Conservation (phyloP, 257 asterid genomes). For the Solanum ossicruentum region DNA sequence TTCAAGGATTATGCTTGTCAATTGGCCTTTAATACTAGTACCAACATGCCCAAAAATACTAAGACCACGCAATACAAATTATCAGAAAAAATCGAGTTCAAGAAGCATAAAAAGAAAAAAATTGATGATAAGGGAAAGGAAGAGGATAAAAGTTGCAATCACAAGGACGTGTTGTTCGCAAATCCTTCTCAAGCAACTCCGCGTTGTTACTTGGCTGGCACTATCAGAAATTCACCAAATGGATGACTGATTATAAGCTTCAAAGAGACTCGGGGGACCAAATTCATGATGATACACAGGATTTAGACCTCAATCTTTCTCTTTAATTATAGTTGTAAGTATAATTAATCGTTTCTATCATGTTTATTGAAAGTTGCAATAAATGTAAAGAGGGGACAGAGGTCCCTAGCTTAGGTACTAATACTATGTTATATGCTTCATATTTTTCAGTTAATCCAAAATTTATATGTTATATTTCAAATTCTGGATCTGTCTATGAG, state of each 20-base stretch:
- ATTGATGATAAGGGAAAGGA: neutral
- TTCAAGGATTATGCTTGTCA: neutral
- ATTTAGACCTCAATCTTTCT: neutral
- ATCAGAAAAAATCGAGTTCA: neutral
- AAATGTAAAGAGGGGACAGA: neutral
- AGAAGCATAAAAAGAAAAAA: neutral
- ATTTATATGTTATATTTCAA: neutral
- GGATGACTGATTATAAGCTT: neutral
- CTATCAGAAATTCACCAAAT: neutral
- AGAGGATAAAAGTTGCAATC: neutral
- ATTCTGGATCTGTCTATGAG: neutral
- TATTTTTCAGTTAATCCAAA: neutral
- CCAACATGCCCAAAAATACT: neutral
- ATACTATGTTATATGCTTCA: neutral
- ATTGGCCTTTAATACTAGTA: neutral
- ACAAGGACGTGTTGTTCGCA: neutral
- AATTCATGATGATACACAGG: neutral
- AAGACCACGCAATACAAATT: neutral
- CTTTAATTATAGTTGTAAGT: neutral
- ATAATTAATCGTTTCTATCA: neutral
- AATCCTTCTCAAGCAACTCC: neutral
- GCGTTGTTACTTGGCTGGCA: neutral
- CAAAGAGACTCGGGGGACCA: neutral
- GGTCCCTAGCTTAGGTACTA: neutral
- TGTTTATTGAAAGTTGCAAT: neutral